These are phyloP conservation scores for Pleurotus tuoliensis DNA, from an alignment of 768 basidiomycete species.

Conservation along the genomic window DNA sequence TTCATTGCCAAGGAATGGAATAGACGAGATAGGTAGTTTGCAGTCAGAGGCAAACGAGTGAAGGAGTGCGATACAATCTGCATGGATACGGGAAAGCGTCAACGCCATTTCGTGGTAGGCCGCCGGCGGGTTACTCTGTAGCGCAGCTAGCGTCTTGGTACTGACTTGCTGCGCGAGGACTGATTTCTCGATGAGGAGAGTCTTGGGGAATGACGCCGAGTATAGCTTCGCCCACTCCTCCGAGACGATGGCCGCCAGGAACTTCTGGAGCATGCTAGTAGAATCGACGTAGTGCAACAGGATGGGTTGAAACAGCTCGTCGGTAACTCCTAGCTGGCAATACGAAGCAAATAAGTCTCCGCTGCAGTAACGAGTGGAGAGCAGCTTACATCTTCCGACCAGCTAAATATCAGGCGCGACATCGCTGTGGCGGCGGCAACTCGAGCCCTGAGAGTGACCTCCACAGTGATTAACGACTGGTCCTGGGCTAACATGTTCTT, in stretches of 20 bases:
- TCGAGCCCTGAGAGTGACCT: conserved; percentile 75
- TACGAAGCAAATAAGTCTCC: background rate
- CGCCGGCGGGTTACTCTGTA: conserved; percentile 71
- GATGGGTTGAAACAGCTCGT: conserved; percentile 70
- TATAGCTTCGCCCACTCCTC: conserved; percentile 87
- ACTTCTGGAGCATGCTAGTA: conserved; percentile 87
- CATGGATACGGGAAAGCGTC: conserved; percentile 72
- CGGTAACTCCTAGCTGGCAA: conserved; percentile 36
- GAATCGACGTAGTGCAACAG: conserved; percentile 81
- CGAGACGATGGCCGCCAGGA: conserved; percentile 78
- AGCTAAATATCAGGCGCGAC: conserved; percentile 62
- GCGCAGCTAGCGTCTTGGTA: conserved; percentile 60
- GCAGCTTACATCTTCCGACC: conserved; percentile 56
- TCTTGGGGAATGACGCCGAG: conserved; percentile 23
- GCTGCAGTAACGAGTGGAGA: background rate
- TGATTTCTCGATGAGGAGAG: conserved; percentile 50
- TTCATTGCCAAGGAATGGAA: conserved; percentile 74
- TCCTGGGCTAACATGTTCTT: conserved; percentile 94
- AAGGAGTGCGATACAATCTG: conserved; percentile 78
- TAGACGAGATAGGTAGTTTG: conserved; percentile 75
- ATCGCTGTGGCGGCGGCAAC: conserved; percentile 76
- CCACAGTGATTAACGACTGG: conserved; percentile 71
- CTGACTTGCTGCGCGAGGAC: conserved; percentile 66
- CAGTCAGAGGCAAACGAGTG: conserved; percentile 81
- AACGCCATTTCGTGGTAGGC: conserved; percentile 91